Conservation (phyloP, 2,329 filamentous ascomycete species). For the Botrytis aclada region DNA sequence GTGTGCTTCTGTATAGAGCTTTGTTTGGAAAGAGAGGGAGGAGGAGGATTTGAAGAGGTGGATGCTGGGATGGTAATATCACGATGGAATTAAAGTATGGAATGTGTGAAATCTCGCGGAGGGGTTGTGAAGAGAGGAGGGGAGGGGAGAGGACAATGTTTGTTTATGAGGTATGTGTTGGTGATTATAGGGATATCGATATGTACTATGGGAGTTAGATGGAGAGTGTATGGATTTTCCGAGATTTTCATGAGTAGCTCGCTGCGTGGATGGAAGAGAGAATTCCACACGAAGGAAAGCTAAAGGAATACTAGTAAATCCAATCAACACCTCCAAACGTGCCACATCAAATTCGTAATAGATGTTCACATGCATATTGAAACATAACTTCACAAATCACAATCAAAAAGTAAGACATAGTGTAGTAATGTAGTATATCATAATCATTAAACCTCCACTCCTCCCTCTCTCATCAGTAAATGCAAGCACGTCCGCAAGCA, state of each 20-base stretch:
- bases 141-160: background rate
- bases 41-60: background rate
- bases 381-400: background rate
- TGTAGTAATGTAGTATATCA: background rate
- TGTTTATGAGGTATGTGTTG: background rate
- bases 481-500: background rate
- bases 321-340: background rate
- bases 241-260: background rate
- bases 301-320: background rate
- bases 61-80: background rate
- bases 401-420: background rate
- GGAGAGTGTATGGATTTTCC: background rate
- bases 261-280: background rate
- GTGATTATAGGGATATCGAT: background rate
- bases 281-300: background rate
- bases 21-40: background rate
- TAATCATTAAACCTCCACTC: slow-evolving; percentile 6
- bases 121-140: background rate
- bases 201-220: background rate
- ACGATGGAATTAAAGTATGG: background rate
- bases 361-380: background rate
- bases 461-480: background rate
- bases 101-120: no score
- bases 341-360: background rate
- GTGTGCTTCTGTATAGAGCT: background rate